A percentile compares a stretch with the other conserved stretches of the same genome.
Conservation (phyloP, 2,329 filamentous ascomycete genomes). For the Fusarium buxicola region DNA sequence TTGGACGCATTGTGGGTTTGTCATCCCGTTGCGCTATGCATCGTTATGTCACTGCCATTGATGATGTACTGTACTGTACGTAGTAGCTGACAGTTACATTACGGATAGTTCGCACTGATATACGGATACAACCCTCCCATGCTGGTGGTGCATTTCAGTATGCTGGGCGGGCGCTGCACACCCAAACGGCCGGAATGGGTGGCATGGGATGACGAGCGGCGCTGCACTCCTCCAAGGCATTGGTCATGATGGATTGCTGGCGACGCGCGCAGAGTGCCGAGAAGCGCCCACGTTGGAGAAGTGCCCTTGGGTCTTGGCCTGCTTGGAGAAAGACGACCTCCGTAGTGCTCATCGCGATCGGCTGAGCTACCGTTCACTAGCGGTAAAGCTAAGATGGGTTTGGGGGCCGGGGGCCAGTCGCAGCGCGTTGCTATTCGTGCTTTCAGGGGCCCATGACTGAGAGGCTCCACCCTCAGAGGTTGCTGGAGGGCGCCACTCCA, state of each 20-base stretch:
- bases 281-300: conserved; percentile 13
- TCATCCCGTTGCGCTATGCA: conserved; percentile 13
- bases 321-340: not conserved
- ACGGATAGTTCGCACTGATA: not conserved
- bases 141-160: not conserved
- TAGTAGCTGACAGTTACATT: not conserved
- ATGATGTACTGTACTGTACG: no score
- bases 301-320: conserved; percentile 7
- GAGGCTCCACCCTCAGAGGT: conserved; percentile 17
- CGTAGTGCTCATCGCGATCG: conserved; percentile 40
- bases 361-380: conserved; percentile 41
- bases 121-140: not conserved
- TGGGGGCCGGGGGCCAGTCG: conserved; percentile 26
- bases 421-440: conserved; percentile 16
- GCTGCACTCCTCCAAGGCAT: conserved; percentile 1
- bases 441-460: conserved; percentile 15
- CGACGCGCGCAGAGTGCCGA: conserved; percentile 1
- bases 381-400: conserved; percentile 42
- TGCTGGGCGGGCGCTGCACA: conserved; percentile 5
- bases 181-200: conserved; percentile 14
- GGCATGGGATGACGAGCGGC: conserved; percentile 8
- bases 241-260: conserved; percentile 1
- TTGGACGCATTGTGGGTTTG: conserved; percentile 1
- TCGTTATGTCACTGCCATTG: conserved; percentile 3
- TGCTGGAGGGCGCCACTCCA: conserved; percentile 27